Evolutionary conservation across 495 filamentous ascomycete genomes (phyloP).

Genomic region (Hapsidospora chrysogenum): DNA sequence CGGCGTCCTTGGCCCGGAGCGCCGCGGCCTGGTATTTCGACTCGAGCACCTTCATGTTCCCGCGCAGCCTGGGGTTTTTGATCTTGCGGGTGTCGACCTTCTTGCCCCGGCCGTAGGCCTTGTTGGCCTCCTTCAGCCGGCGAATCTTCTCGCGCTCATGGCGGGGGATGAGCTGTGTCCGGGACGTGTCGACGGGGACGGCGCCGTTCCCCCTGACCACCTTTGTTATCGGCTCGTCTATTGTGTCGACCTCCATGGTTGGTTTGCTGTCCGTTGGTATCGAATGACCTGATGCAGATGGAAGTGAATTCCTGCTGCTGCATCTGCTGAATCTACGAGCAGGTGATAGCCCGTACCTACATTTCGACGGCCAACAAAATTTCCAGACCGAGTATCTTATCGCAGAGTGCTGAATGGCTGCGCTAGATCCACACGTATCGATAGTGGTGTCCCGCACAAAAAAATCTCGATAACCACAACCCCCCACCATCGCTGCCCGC

Average conservation of each 20-base stretch:
- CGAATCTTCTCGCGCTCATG: constrained; percentile 23
- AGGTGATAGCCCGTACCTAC: too few species aligned
- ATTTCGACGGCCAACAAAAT: too few species aligned
- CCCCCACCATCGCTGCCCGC: constrained; percentile 4
- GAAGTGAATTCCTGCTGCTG: too few species aligned
- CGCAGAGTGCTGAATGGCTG: background rate
- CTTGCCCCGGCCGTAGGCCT: constrained; percentile 70
- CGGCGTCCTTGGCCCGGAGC: constrained; percentile 76
- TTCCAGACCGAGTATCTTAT: constrained; percentile 1
- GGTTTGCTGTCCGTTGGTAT: too few species aligned
- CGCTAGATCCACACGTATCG: constrained; percentile 4
- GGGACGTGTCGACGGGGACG: constrained; percentile 21
- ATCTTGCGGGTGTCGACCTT: constrained; percentile 38
- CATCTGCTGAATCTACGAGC: too few species aligned
- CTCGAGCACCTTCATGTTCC: constrained; percentile 63
- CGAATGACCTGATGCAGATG: too few species aligned
- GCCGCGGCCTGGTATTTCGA: constrained; percentile 64
- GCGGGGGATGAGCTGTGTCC: constrained; percentile 25
- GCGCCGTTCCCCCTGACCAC: constrained; percentile 8
- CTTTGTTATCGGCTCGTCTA: background rate
- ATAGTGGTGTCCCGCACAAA: constrained; percentile 6
- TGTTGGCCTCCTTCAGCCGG: constrained; percentile 44
- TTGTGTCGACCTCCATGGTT: background rate
- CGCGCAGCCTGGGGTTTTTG: constrained; percentile 78
- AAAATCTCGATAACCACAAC: constrained; percentile 8